Evolutionary conservation across 805 yeast species (phyloP).

Genomic region (Sungouiozyma ichnusensis): DNA sequence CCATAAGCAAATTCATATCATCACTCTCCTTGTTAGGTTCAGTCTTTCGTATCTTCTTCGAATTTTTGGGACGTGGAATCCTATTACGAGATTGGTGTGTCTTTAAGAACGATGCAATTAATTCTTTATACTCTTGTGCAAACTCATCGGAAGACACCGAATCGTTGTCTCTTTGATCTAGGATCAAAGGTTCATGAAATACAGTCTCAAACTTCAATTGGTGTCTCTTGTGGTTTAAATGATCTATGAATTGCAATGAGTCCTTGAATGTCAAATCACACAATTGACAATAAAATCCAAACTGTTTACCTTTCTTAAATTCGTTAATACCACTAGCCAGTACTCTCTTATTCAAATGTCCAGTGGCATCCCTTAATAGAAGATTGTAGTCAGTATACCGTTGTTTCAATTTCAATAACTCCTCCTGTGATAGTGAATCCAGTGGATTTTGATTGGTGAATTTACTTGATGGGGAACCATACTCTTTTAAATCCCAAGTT

Average conservation of each 20-base stretch:
- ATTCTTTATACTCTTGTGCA: slow-evolving; percentile 28
- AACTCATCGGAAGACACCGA: slow-evolving; percentile 42
- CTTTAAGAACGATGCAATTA: slow-evolving; percentile 27
- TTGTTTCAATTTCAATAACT: slow-evolving; percentile 9
- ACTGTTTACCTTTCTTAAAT: slow-evolving; percentile 43
- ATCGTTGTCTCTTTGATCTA: slow-evolving; percentile 28
- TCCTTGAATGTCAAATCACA: slow-evolving; percentile 80
- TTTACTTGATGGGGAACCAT: slow-evolving; percentile 27
- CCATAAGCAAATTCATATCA: slow-evolving; percentile 40
- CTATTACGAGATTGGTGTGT: slow-evolving; percentile 25
- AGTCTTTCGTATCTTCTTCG: slow-evolving; percentile 7
- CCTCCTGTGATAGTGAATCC: slow-evolving; percentile 14
- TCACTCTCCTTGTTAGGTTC: slow-evolving; percentile 6
- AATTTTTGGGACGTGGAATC: slow-evolving; percentile 33
- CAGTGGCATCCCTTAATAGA: slow-evolving; percentile 18
- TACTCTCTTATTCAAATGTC: slow-evolving; percentile 28
- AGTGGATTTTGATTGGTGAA: slow-evolving; percentile 30
- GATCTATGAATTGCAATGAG: slow-evolving; percentile 71
- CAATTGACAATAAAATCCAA: slow-evolving; percentile 76
- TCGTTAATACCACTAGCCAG: slow-evolving; percentile 23
- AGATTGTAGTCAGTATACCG: slow-evolving; percentile 18
- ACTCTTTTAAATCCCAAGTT: slow-evolving; percentile 64
- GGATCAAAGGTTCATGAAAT: slow-evolving; percentile 25
- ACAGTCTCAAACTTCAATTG: slow-evolving; percentile 31
- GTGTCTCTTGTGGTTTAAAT: slow-evolving; percentile 69